Percentiles rank a stretch among this genome's conserved stretches.
Evolutionary conservation across 2,329 filamentous ascomycete genomes (phyloP).

Genomic region (Talaromyces albobiverticillius): DNA sequence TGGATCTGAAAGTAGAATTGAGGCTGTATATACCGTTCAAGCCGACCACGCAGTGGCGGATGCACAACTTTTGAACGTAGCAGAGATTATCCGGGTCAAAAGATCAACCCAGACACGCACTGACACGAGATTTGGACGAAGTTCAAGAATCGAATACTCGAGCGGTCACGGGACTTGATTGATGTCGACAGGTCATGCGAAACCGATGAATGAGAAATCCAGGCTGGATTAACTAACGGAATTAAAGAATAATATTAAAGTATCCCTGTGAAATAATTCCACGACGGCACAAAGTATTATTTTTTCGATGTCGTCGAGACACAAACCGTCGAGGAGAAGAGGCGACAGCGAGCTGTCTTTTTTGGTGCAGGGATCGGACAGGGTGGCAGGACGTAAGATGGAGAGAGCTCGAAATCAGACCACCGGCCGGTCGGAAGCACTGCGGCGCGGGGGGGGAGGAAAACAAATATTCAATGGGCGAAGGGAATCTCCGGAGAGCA

Average conservation of each 20-base stretch:
- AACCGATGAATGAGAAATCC: not conserved
- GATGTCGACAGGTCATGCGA: conserved; percentile 11
- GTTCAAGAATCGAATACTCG: not conserved
- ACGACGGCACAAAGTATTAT: too few species aligned
- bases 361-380: conserved; percentile 7
- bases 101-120: not conserved
- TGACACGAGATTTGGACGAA: not conserved
- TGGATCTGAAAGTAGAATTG: not conserved
- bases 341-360: too few species aligned
- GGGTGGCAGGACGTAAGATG: conserved; percentile 9
- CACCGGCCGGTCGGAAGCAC: conserved; percentile 1
- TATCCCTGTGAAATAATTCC: not conserved
- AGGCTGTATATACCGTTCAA: not conserved
- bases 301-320: conserved; percentile 9
- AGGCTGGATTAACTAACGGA: conserved; percentile 5
- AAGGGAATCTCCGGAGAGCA: conserved; percentile 9
- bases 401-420: not conserved
- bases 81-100: not conserved
- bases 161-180: not conserved
- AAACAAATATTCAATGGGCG: conserved; percentile 5
- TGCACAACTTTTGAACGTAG: not conserved
- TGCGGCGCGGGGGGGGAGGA: not conserved
- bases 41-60: conserved; percentile 11
- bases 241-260: conserved; percentile 9
- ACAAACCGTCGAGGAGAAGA: conserved; percentile 6